Base-by-base conservation (phyloP, 495 filamentous ascomycete species). In the Aspergillus funiculosus region DNA sequence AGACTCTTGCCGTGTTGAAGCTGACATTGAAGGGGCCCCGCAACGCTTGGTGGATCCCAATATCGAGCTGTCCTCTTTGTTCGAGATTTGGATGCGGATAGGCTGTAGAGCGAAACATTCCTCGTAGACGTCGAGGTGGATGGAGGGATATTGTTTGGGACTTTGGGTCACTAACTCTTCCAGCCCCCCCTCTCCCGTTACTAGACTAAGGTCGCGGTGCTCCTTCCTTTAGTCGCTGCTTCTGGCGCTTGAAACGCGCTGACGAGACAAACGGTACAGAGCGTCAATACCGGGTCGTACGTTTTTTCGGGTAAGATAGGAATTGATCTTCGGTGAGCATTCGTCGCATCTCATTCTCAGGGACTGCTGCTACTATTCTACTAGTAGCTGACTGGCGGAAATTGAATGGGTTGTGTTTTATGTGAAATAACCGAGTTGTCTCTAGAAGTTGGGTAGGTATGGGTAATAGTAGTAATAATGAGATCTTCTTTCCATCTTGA, bases 271-370 rank as follows among this genome's bases (percentile, higher is more conserved):
- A 29, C 35, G 19, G 24, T 54, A 48, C 46, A 2, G 20, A 9
- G 4, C 10, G 3, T 17, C 11, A 35, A 20, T 54, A 58, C 55
- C 40, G 45, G 45, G 11, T 46, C 34, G 27, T 54, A 58, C 55
- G 14, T 6, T 15, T 10, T n/a, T 15, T 54, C 55, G 55, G 55
- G 55, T 58, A 58, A 58, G 48, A 52, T 58, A 54, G 55, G 55
- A 46, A 54, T 38, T 22, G 8, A 32, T 29, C 37, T 25, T 31
- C 39, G 38, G 46, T 41, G 29, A 41, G 29, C 26, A 22, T 11
- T 20, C 15, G 20, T 19, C 3, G 30, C 32, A 0, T 29, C 32
- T 28, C 34, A 14, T 20, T n/a, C n/a, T n/a, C n/a, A n/a, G n/a
- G n/a, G n/a, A n/a, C n/a, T n/a, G n/a, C n/a, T n/a, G n/a, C n/a